A percentile compares a stretch with the other conserved stretches of the same genome.
These are phyloP conservation scores for Fusarium protoensiforme DNA, from an alignment of 2,329 filamentous ascomycete species.

Conservation along the genomic window DNA sequence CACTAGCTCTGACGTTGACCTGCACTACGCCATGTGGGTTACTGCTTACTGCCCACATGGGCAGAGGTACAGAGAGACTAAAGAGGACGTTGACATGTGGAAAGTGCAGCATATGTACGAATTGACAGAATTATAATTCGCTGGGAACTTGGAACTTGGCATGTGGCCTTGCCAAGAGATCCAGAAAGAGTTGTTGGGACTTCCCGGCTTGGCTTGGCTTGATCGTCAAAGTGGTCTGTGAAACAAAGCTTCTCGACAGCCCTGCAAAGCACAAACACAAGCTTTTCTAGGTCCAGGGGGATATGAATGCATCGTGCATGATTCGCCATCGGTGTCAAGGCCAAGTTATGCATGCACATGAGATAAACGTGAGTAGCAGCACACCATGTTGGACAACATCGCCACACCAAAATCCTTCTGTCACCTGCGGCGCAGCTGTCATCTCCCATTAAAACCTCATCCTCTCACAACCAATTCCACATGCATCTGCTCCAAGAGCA, in stretches of 20 bases:
- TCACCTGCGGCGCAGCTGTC: background rate
- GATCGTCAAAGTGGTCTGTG: background rate
- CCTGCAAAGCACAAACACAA: background rate
- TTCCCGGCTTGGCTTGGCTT: background rate
- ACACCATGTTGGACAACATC: background rate
- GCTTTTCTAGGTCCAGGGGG: background rate
- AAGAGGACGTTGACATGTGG: background rate
- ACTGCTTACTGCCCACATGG: background rate
- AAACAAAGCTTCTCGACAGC: background rate
- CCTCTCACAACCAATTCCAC: constrained; percentile 6
- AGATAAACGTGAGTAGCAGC: background rate
- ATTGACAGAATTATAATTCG: background rate
- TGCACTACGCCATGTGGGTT: background rate
- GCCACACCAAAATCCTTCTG: background rate
- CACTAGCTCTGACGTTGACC: background rate
- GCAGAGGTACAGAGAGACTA: background rate
- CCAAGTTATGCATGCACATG: background rate
- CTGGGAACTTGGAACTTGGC: background rate
- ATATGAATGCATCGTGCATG: background rate
- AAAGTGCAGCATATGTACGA: background rate
- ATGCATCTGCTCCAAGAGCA: constrained; percentile 7
- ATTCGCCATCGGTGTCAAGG: background rate
- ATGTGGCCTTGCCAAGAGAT: background rate
- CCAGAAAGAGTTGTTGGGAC: background rate
- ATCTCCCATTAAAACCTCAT: background rate